Percentiles rank a stretch among this genome's conserved stretches.
Conservation (phyloP, 1,139 yeast species). For the Saccharomycopsis hybrid region DNA sequence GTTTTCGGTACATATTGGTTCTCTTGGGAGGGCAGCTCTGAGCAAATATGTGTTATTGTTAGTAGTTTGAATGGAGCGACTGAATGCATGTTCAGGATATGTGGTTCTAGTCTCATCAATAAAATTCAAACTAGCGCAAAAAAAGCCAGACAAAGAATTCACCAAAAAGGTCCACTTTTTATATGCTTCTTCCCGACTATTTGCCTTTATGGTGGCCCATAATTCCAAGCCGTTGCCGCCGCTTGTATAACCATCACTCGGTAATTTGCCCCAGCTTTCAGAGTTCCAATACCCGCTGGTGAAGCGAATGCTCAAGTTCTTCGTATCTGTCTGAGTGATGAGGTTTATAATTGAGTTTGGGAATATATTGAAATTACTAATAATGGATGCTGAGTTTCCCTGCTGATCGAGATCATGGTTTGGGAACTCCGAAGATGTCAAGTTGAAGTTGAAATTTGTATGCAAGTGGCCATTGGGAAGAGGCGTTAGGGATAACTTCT, state of each 20-base stretch:
- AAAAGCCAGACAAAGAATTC: conserved; percentile 78
- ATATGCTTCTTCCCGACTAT: conserved; percentile 46
- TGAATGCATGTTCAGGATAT: conserved; percentile 50
- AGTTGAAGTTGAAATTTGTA: conserved; percentile 61
- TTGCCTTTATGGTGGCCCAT: conserved; percentile 80
- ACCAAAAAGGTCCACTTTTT: conserved; percentile 65
- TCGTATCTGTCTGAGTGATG: conserved; percentile 55
- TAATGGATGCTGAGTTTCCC: conserved; percentile 25
- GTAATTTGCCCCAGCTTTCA: conserved; percentile 80
- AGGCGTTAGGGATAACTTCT: conserved; percentile 56
- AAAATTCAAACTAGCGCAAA: conserved; percentile 91
- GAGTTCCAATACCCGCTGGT: conserved; percentile 97
- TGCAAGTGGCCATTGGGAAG: conserved; percentile 63
- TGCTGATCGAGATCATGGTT: too few relatives aligned
- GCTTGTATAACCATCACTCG: conserved; percentile 59
- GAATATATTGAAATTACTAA: conserved; percentile 60
- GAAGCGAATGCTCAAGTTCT: conserved; percentile 77
- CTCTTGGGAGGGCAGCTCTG: conserved; percentile 88
- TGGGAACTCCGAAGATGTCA: conserved; percentile 44
- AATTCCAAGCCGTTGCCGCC: conserved; percentile 97
- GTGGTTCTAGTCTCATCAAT: conserved; percentile 78
- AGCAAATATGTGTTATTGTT: conserved; percentile 43
- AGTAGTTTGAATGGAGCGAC: conserved; percentile 25
- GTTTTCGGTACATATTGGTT: conserved; percentile 96
- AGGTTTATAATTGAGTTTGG: conserved; percentile 82